Conservation (phyloP, 2,329 filamentous ascomycete species). For the Mariannaea elegans region DNA sequence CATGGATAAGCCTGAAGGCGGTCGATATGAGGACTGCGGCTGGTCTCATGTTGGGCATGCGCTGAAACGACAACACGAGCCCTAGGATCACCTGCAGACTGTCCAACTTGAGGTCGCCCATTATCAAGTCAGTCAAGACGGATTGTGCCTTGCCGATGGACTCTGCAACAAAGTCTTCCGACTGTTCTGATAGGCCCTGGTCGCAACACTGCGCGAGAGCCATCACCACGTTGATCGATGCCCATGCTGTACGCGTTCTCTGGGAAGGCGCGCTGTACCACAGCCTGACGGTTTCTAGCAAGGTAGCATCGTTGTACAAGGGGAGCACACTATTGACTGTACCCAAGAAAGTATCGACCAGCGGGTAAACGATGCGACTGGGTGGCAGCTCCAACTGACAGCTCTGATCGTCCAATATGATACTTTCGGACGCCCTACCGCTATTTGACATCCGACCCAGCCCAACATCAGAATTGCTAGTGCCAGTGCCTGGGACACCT, state of each 20-base stretch:
- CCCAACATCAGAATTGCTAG: not conserved
- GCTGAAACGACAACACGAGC: slow-evolving; percentile 40
- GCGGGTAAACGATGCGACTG: slow-evolving; percentile 4
- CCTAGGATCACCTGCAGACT: slow-evolving; percentile 42
- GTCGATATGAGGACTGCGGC: slow-evolving; percentile 39
- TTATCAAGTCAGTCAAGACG: slow-evolving; percentile 40
- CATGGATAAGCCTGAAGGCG: slow-evolving; percentile 41
- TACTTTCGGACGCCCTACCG: not conserved
- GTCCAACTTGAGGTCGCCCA: slow-evolving; percentile 38
- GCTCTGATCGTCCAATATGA: not conserved
- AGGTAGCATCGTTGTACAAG: slow-evolving; percentile 22
- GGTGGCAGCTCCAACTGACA: not conserved
- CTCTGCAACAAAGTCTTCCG: not conserved
- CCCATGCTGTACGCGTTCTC: slow-evolving; percentile 22
- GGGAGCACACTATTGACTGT: slow-evolving; percentile 28
- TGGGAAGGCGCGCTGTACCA: slow-evolving; percentile 18
- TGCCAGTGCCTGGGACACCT: not conserved
- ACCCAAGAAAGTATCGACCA: slow-evolving; percentile 25
- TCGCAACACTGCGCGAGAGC: slow-evolving; percentile 14
- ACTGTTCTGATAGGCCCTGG: not conserved
- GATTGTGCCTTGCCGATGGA: slow-evolving; percentile 41
- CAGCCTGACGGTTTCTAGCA: slow-evolving; percentile 25
- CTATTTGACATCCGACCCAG: not conserved
- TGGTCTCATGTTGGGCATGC: slow-evolving; percentile 34
- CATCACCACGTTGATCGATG: slow-evolving; percentile 31